Conservation (phyloP, 1,139 yeast species). For the Debaryomyces coudertii region DNA sequence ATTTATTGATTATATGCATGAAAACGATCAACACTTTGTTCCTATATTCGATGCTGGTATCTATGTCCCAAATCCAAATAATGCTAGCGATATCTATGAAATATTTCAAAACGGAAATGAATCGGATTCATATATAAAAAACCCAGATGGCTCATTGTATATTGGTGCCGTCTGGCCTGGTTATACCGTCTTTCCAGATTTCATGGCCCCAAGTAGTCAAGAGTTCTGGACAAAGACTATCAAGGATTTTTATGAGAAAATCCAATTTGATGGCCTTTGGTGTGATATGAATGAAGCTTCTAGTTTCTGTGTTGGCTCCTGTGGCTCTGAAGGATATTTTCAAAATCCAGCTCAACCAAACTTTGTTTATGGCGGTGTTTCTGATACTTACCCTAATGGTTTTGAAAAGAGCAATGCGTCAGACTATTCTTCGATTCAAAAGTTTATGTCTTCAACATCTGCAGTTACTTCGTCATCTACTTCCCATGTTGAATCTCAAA, state of each 20-base stretch:
- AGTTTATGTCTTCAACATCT: constrained; percentile 16
- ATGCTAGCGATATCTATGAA: constrained; percentile 26
- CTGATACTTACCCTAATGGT: constrained; percentile 23
- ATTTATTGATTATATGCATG: constrained; percentile 28
- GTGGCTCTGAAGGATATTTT: constrained; percentile 23
- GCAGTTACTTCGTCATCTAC: constrained; percentile 18
- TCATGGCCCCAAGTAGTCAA: constrained; percentile 26
- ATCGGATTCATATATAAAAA: constrained; percentile 30
- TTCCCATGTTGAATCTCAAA: constrained; percentile 20
- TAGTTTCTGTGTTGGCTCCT: constrained; percentile 36
- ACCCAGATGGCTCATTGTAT: constrained; percentile 30
- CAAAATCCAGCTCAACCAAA: constrained; percentile 29
- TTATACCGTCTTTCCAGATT: constrained; percentile 38
- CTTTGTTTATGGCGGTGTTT: constrained; percentile 21
- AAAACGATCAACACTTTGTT: constrained; percentile 29
- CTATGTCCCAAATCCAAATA: constrained; percentile 28
- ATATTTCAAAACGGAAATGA: constrained; percentile 29
- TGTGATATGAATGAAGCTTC: constrained; percentile 40
- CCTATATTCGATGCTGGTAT: constrained; percentile 41
- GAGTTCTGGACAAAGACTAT: constrained; percentile 29
- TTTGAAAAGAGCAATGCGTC: constrained; percentile 24
- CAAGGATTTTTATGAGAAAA: constrained; percentile 23
- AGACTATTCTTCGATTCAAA: constrained; percentile 21
- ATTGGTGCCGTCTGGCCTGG: constrained; percentile 32
- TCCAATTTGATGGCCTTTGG: constrained; percentile 38